Conservation (phyloP, 139 green algal species). For the Deuterostichococcus epilithicus region DNA sequence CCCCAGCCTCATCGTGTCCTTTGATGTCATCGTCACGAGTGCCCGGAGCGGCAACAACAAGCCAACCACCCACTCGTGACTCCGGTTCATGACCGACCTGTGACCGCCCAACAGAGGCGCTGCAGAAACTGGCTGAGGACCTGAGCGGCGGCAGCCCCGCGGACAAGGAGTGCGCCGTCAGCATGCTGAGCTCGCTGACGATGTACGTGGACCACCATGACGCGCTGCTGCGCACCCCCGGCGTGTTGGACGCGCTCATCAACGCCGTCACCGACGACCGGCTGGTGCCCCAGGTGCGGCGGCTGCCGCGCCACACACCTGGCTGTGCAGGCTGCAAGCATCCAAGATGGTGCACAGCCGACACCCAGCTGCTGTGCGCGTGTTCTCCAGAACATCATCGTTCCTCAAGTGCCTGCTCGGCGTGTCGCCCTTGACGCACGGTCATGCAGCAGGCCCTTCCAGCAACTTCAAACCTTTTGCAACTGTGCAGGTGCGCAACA, state of each 20-base stretch:
- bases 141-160: conserved; percentile 2
- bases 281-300: conserved; percentile 10
- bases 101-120: not conserved
- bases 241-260: conserved; percentile 16
- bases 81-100: no score
- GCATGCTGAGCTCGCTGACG: conserved; percentile 21
- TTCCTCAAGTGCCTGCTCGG: not conserved
- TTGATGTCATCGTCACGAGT: no score
- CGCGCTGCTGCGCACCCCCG: conserved; percentile 10
- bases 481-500: conserved; percentile 17
- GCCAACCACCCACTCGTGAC: no score
- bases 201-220: conserved; percentile 25
- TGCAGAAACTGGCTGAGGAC: conserved; percentile 14
- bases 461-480: not conserved
- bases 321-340: no score
- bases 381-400: not conserved
- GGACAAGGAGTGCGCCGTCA: conserved; percentile 19
- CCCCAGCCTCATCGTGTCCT: no score
- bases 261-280: conserved; percentile 3
- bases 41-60: no score
- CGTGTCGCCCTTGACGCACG: not conserved
- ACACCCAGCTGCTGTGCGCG: not conserved
- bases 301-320: no score
- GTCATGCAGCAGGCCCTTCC: not conserved
- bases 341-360: not conserved